These are phyloP conservation scores for Leccinum disarticulatum DNA, from an alignment of 768 basidiomycete species.

Conservation along the genomic window DNA sequence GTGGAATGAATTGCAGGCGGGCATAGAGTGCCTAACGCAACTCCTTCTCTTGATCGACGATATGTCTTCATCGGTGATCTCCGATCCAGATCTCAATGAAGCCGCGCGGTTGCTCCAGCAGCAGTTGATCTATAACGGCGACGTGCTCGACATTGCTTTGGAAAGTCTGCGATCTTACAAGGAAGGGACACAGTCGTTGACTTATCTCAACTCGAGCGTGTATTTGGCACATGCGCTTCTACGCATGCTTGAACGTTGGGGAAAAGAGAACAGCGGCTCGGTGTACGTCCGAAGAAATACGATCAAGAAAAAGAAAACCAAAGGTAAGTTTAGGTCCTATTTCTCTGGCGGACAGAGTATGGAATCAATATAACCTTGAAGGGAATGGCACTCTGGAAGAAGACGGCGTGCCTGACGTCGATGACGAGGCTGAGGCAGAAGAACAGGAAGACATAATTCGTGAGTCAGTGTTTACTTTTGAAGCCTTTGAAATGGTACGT, in stretches of 20 bases:
- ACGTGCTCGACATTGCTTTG: constrained; percentile 85
- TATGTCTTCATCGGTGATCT: constrained; percentile 58
- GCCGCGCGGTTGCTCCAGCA: constrained; percentile 81
- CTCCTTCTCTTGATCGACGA: constrained; percentile 84
- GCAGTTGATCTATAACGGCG: constrained; percentile 93
- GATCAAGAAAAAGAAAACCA: constrained; percentile 53
- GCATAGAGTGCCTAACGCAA: constrained; percentile 92
- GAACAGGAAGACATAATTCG: constrained; percentile 64
- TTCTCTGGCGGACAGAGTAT: constrained; percentile 16
- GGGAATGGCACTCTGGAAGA: constrained; percentile 47
- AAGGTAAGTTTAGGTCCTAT: constrained; percentile 40
- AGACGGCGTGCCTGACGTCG: constrained; percentile 66
- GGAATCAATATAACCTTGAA: constrained; percentile 19
- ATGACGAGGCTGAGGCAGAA: constrained; percentile 59
- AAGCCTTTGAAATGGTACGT: constrained; percentile 83
- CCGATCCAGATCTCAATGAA: constrained; percentile 53
- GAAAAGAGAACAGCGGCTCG: constrained; percentile 60
- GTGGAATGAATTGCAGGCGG: constrained; percentile 94
- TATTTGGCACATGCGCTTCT: constrained; percentile 84
- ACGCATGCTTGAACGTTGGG: constrained; percentile 86
- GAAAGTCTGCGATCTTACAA: constrained; percentile 78
- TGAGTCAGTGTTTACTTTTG: constrained; percentile 91
- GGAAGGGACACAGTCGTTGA: constrained; percentile 71
- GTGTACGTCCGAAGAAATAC: constrained; percentile 73
- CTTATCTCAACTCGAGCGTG: constrained; percentile 86